A percentile compares a stretch with the other conserved stretches of the same genome.
These are phyloP conservation scores for Ettlia oleoabundans DNA, from an alignment of 139 green algal species.

Conservation along the genomic window DNA sequence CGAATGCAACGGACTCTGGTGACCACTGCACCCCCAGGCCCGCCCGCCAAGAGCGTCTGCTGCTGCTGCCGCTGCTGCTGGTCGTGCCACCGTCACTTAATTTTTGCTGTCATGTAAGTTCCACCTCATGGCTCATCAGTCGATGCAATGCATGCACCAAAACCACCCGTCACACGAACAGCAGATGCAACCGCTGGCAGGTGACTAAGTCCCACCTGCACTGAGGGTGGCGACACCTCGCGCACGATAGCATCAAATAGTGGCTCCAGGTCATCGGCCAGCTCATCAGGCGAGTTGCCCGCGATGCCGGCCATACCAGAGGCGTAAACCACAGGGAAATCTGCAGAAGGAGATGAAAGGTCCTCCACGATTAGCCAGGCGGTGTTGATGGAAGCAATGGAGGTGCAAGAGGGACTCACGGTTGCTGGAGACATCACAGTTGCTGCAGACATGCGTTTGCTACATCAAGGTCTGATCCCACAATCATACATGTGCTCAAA, in stretches of 20 bases:
- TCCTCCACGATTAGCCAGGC: neutral
- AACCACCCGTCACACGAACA: too few relatives aligned
- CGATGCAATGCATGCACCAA: neutral
- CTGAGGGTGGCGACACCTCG: slow-evolving; percentile 78
- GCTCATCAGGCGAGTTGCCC: slow-evolving; percentile 65
- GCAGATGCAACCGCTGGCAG: neutral
- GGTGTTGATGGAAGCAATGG: neutral
- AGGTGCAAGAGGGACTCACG: too few relatives aligned
- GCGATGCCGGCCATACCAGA: slow-evolving; percentile 91
- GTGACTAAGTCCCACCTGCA: slow-evolving; percentile 44
- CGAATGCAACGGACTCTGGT: too few relatives aligned
- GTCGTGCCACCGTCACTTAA: too few relatives aligned
- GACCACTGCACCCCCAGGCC: too few relatives aligned
- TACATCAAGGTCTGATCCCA: neutral
- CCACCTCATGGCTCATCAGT: neutral
- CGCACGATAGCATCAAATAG: slow-evolving; percentile 94
- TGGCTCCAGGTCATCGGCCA: slow-evolving; percentile 88
- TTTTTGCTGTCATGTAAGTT: too few relatives aligned
- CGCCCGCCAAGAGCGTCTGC: neutral
- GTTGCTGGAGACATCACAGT: neutral
- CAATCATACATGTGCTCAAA: neutral
- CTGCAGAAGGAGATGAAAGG: slow-evolving; percentile 8
- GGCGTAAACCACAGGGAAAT: slow-evolving; percentile 90
- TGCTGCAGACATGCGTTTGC: too few relatives aligned
- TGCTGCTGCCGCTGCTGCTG: neutral